Conservation (phyloP, 2,329 filamentous ascomycete genomes). For the Colletotrichum sp. region DNA sequence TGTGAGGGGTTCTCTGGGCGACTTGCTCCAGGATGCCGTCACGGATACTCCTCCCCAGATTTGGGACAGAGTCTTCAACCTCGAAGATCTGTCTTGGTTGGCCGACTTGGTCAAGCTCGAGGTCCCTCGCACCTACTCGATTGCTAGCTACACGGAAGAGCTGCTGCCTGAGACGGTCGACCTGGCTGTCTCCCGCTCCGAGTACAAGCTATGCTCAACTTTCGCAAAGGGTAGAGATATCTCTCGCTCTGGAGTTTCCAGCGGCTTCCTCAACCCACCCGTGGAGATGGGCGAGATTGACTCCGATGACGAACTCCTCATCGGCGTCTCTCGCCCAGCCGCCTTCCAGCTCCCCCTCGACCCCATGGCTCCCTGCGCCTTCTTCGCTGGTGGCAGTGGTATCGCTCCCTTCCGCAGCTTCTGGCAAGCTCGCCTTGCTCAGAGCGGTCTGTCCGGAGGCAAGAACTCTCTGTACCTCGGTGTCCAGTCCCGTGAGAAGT, state of each 20-base stretch:
- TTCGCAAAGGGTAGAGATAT: constrained; percentile 38
- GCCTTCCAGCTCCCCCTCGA: constrained; percentile 58
- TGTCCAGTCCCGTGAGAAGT: constrained; percentile 57
- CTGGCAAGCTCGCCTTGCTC: constrained; percentile 51
- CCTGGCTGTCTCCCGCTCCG: constrained; percentile 55
- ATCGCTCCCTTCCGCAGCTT: constrained; percentile 60
- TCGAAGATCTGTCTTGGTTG: constrained; percentile 51
- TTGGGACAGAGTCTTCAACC: constrained; percentile 56
- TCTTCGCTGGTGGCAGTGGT: constrained; percentile 59
- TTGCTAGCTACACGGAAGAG: constrained; percentile 55
- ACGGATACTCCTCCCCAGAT: constrained; percentile 52
- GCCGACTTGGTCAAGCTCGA: constrained; percentile 51
- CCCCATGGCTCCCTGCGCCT: constrained; percentile 54
- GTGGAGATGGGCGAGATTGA: constrained; percentile 40
- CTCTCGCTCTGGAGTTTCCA: constrained; percentile 51
- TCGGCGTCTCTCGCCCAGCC: constrained; percentile 56
- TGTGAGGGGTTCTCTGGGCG: constrained; percentile 53
- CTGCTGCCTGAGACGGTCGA: constrained; percentile 56
- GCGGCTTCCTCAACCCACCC: constrained; percentile 57
- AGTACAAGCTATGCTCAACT: constrained; percentile 52
- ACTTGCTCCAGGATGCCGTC: constrained; percentile 53
- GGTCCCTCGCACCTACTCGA: constrained; percentile 58
- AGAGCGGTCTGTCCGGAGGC: constrained; percentile 38
- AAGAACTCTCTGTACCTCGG: constrained; percentile 56
- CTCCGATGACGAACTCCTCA: constrained; percentile 52